phyloP scores from a whole-genome alignment of 1,284 basidiomycete species.

The Sporisorium graminicola region DNA sequence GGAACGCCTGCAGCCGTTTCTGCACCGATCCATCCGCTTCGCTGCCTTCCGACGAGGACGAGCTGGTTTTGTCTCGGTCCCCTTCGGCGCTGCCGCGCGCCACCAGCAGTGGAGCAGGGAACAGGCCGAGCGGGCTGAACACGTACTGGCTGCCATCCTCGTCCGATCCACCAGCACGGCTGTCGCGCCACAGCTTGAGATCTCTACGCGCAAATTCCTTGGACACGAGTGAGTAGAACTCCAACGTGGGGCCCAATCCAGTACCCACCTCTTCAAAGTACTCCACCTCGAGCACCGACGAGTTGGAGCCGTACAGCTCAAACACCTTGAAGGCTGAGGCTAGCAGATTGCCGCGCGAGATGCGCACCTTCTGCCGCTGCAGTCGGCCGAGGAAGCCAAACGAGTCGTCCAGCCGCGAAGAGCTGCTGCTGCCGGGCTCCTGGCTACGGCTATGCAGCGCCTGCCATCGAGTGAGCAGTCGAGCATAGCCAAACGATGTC shows the following conservation, averaged over 20 bases:
- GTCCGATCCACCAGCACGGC: slow-evolving; percentile 73
- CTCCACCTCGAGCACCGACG: slow-evolving; percentile 94
- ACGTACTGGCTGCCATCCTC: slow-evolving; percentile 64
- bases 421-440: slow-evolving; percentile 44
- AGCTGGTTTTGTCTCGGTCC: slow-evolving; percentile 4
- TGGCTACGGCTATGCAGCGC: slow-evolving; percentile 77
- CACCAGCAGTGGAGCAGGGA: slow-evolving; percentile 78
- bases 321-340: slow-evolving; percentile 99
- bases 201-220: slow-evolving; percentile 90
- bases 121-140: slow-evolving; percentile 81
- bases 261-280: slow-evolving; percentile 99
- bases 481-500: slow-evolving; percentile 95
- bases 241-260: slow-evolving; percentile 95
- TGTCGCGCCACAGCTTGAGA: slow-evolving; percentile 89
- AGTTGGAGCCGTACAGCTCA: slow-evolving; percentile 90
- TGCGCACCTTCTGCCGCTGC: slow-evolving; percentile 95
- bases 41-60: neutral
- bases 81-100: slow-evolving; percentile 2
- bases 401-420: slow-evolving; percentile 77
- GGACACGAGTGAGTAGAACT: slow-evolving; percentile 95
- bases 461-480: slow-evolving; percentile 89
- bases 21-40: slow-evolving; percentile 11
- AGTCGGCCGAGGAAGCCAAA: slow-evolving; percentile 91
- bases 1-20: slow-evolving; percentile 79
- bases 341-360: slow-evolving; percentile 91